Base-by-base conservation (phyloP, 2,329 filamentous ascomycete genomes). In the Xylaria sp. region DNA sequence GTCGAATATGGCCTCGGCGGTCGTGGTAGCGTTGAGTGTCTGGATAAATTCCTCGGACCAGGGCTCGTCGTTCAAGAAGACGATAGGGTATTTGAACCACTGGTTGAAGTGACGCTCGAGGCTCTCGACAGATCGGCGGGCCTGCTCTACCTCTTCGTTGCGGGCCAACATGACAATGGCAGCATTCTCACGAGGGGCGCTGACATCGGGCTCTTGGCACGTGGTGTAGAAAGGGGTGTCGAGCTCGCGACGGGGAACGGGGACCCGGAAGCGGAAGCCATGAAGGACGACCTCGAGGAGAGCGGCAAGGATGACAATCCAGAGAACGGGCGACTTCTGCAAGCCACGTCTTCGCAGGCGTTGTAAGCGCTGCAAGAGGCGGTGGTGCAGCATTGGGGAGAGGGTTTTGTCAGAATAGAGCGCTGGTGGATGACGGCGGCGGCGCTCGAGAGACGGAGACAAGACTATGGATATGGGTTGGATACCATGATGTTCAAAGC, bases 81-180 rank as follows among this genome's bases (percentile, higher is more conserved):
- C 80, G 67, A 82, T 78, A 1, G 82, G 82, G 71, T 84, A 84
- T 48, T 81, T 78, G 74, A 81, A 84, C 79, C 81, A 82, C 66
- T 77, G 78, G 73, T 84, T 84, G 75, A 83, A 84, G 66, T 79
- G 79, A 30, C 76, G 73, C 73, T 84, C 82, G 62, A 84, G 77
- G 63, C 77, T 80, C n/a, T 75, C 69, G n/a, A 84, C 75, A 2
- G 81, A 80, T 20, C 77, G 75, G 43, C 78, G 76, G 0, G 81
- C 82, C 66, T 78, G 73, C 28, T 79, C 74, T 8, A 81, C 76
- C 72, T 84, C 82, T 13, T 75, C 75, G 73, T 84, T 84, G 46
- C 82, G 81, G 36, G 81, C 81, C 64, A 84, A 76, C 81, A 84
- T 84, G 39, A 84, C 80, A 50, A 84, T 75, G 48, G 79, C 81